Base-by-base conservation (phyloP, 345 rosid species). In the Xanthoceras sorbifolium region DNA sequence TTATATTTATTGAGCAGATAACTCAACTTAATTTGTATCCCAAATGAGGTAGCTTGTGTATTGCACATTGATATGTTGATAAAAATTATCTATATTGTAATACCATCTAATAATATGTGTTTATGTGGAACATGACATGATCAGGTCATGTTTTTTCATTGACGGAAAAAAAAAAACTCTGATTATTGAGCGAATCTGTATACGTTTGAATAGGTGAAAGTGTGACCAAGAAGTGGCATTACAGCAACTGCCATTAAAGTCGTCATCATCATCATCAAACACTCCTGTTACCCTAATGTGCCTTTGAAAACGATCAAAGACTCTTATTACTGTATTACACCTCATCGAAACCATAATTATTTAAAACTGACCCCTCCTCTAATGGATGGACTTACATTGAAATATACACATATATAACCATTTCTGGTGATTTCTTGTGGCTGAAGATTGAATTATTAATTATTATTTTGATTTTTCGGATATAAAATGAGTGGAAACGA, bases 221-320 rank as follows among this genome's bases (percentile, higher is more conserved):
- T 22, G 4, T 68, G 67, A 26, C n/a, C 40, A 61, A 67, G 23
- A 60, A 79, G 76, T 64, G 74, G 64, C 63, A 67, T 82, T 74
- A 59, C 79, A 59, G 74, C 71, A 70, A 6, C 48, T 64, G 36
- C 85, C 85, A 83, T 65, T 74, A 79, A 46, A 29, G 78, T 73
- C 26, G 1, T 42, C 46, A 42, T 23, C 71, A 69, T 73, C 26
- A 10, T 42, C 46, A 42, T 23, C 71, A 69, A 62, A 18, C 7
- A 20, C 1, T 26, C 38, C n/a, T 10, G 10, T n/a, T n/a, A 34
- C 10, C n/a, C 5, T 69, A 50, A 50, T 31, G 63, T 31, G 29
- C 63, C 54, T 54, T 70, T 32, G 71, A 69, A 57, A 67, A 67
- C 25, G 52, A 70, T 70, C 5, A 71, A 54, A 31, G 63, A 71